Evolutionary conservation across 441 rosid genomes (phyloP).

Genomic region (Populus trichocarpa): DNA sequence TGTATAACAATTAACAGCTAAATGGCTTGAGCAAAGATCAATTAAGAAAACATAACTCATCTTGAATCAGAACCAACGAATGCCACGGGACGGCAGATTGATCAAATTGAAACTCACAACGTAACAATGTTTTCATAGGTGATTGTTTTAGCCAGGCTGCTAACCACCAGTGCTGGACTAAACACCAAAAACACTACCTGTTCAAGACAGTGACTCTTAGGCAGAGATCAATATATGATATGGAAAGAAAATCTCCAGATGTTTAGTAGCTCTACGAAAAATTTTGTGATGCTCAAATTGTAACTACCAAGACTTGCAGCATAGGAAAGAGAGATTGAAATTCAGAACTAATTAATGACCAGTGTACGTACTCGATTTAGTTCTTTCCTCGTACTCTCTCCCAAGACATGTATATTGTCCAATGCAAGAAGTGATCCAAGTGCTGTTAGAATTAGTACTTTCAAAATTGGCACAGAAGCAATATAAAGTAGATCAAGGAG

Average conservation of each 20-base stretch:
- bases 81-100: too few relatives aligned
- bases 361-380: neutral
- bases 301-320: too few relatives aligned
- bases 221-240: too few relatives aligned
- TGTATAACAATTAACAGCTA: neutral
- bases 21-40: neutral
- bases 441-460: conserved; percentile 51
- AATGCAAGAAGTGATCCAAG: conserved; percentile 53
- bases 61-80: too few relatives aligned
- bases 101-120: conserved; percentile 23
- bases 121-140: conserved; percentile 36
- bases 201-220: conserved; percentile 16
- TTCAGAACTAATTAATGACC: too few relatives aligned
- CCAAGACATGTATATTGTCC: conserved; percentile 42
- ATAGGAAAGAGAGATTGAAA: too few relatives aligned
- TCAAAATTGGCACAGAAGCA: conserved; percentile 55
- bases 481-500: conserved; percentile 42
- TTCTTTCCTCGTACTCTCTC: conserved; percentile 38
- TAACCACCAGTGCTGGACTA: conserved; percentile 46
- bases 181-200: conserved; percentile 58
- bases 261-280: too few relatives aligned
- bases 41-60: neutral
- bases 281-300: too few relatives aligned
- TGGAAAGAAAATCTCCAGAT: too few relatives aligned
- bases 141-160: conserved; percentile 51